Conservation (phyloP, 192 early-diverging fungal genomes). For the Podila epicladia region DNA sequence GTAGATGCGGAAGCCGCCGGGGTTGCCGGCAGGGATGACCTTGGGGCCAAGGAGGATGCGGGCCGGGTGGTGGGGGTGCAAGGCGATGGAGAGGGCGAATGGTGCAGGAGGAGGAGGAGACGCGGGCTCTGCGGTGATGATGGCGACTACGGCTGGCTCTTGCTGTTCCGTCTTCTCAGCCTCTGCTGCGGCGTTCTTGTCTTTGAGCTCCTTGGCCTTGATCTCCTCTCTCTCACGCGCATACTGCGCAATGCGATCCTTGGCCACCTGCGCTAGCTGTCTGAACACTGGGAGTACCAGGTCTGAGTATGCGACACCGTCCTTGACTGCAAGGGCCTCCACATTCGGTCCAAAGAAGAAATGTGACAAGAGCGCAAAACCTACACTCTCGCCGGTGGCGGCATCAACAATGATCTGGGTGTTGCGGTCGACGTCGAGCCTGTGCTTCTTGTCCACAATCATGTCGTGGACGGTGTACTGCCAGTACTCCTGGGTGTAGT, state of each 20-base stretch:
- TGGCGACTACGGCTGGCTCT: not conserved
- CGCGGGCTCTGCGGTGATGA: not conserved
- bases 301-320: not conserved
- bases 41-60: constrained; percentile 6
- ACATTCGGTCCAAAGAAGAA: constrained; percentile 1
- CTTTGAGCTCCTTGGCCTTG: not conserved
- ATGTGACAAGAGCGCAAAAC: not conserved
- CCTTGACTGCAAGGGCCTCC: not conserved
- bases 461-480: not conserved
- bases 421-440: not conserved
- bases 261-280: not conserved
- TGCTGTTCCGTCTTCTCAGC: not conserved
- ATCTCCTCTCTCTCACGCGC: not conserved
- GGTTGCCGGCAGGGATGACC: not conserved
- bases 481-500: constrained; percentile 1
- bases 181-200: not conserved
- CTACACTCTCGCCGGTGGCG: not conserved
- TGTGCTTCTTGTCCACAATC: not conserved
- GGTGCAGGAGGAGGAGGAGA: not conserved
- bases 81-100: not conserved
- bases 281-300: not conserved
- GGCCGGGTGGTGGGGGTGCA: constrained; percentile 15
- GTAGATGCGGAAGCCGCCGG: not conserved
- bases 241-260: not conserved
- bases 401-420: constrained; percentile 8